A percentile compares a stretch with the other conserved stretches of the same genome.
Conservation (phyloP, 202 grass and related monocot species). For the Eragrostis tef region DNA sequence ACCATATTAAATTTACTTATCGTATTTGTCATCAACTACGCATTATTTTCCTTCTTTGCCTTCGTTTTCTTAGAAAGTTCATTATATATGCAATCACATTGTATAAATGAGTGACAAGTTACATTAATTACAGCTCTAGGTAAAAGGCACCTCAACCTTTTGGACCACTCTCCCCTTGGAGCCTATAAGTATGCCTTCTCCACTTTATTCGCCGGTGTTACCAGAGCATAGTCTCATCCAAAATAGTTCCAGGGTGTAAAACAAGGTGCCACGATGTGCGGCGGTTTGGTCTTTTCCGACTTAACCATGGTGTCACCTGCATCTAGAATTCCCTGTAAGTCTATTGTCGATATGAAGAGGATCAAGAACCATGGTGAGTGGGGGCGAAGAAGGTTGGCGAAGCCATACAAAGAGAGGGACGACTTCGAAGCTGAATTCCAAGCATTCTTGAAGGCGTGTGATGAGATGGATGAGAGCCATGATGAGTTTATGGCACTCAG, state of each 20-base stretch:
- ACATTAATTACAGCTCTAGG: background rate
- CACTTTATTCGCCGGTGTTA: too few relatives aligned
- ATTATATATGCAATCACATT: background rate
- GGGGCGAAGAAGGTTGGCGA: background rate
- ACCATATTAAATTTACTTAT: too few relatives aligned
- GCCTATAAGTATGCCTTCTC: background rate
- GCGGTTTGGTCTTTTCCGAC: background rate
- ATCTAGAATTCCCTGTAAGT: background rate
- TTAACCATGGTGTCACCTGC: background rate
- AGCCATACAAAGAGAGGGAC: background rate
- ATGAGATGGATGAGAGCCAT: conserved; percentile 7
- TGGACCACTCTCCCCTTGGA: background rate
- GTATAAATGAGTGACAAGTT: background rate
- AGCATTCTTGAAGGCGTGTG: background rate
- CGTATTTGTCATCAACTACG: too few relatives aligned
- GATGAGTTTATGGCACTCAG: background rate
- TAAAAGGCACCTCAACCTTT: background rate
- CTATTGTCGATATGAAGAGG: background rate
- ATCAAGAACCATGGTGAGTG: background rate
- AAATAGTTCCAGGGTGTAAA: background rate
- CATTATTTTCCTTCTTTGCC: background rate
- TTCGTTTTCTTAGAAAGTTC: background rate
- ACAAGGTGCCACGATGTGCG: background rate
- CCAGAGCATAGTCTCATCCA: background rate
- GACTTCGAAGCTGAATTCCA: conserved; percentile 29